Base-by-base conservation (phyloP, 306 rosid species). In the Bauhinia variegata region DNA sequence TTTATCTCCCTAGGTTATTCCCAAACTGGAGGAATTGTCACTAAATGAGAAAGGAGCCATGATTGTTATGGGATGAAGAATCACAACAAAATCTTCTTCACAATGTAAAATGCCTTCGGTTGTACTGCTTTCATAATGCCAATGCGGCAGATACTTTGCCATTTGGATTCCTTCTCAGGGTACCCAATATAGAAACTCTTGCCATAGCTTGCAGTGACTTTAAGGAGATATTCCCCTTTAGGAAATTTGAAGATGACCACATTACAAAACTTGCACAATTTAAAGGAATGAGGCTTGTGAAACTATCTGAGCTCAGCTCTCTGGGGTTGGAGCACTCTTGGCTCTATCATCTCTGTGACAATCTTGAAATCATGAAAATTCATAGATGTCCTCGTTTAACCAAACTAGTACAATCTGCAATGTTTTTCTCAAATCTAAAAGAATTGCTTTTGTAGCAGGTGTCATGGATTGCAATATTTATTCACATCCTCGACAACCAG, bases 401-500 rank as follows among this genome's bases (percentile, higher is more conserved):
- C 13, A 41, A 42, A 13, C 0, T 60, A 17, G 65, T 60, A 11
- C 18, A 15, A 15, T 57, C 31, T 57, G 11, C 51, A 17, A 51
- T 39, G 11, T 39, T 11, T 5, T 60, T 60, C 17, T 60, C 51
- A 6, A 41, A n/a, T 13, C 51, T 39, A 2, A 1, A 39, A 41
- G 51, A 60, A 6, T 18, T 60, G 36, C 4, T 17, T 17, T 6
- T 41, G 5, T 8, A 19, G 3, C 4, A 0, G 17, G 4, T 72
- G 76, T 8, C 18, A 15, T 30, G 42, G 51, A 41, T 5, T 70
- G 39, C 11, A 5, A 10, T 8, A 38, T 53, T 15, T 72, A 46
- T 43, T 62, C 17, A 61, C 62, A 16, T 54, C 34, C 54, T 14
- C 52, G 6, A 61, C 63, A 1, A 62, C 53, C 14, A 52, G 8